phyloP scores from a whole-genome alignment of 352 stramenopile genomes.

The Globisporangium paddicum region DNA sequence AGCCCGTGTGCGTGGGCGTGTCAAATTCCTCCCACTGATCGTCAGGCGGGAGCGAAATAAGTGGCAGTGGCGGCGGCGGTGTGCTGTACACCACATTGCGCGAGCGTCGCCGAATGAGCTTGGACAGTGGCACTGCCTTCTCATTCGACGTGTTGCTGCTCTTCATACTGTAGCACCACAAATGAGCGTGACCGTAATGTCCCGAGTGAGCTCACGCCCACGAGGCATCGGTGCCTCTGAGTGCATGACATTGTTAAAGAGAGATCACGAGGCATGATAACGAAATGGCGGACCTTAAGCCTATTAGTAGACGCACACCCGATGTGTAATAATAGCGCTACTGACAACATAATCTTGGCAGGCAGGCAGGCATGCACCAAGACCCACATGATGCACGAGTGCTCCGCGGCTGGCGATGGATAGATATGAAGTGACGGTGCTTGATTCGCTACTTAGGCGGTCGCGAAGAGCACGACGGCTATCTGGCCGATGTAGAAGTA shows the following conservation, averaged over 20 bases:
- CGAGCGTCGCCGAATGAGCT: conserved; percentile 40
- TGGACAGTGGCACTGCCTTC: neutral
- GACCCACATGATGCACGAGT: neutral
- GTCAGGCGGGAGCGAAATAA: conserved; percentile 60
- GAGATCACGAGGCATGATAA: neutral
- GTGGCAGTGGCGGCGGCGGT: conserved; percentile 43
- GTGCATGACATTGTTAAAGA: neutral
- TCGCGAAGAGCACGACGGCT: conserved; percentile 91
- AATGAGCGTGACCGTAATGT: no score
- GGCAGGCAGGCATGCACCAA: neutral
- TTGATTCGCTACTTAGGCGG: conserved; percentile 48
- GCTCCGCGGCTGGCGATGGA: neutral
- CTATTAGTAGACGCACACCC: neutral
- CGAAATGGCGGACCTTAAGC: neutral
- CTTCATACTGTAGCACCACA: no score
- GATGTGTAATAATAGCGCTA: neutral
- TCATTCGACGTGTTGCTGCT: neutral
- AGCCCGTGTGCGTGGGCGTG: conserved; percentile 49
- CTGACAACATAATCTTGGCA: neutral
- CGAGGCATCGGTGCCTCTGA: neutral
- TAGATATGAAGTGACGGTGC: neutral
- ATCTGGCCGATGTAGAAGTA: conserved; percentile 97
- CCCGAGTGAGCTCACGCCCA: neutral
- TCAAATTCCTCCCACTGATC: conserved; percentile 71
- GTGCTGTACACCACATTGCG: conserved; percentile 31